Percentiles rank a stretch among this genome's conserved stretches.
Evolutionary conservation across 2,329 filamentous ascomycete genomes (phyloP).

Genomic region (Monilinia fructicola): DNA sequence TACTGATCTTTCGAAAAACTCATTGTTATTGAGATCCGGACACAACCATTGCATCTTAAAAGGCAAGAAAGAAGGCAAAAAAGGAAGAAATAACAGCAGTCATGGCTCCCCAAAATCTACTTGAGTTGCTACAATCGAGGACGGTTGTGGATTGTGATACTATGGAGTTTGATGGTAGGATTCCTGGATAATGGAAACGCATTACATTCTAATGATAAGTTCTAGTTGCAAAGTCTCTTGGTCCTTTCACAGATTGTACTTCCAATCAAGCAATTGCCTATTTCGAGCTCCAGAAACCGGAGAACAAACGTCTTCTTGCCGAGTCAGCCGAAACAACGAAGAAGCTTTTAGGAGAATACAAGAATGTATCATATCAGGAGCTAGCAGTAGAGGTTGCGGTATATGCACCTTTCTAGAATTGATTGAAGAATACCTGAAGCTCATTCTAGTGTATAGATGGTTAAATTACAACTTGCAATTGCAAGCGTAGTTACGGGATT

Average conservation of each 20-base stretch:
- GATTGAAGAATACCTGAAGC: not conserved
- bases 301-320: slow-evolving; percentile 44
- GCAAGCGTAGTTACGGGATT: slow-evolving; percentile 50
- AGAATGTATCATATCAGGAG: slow-evolving; percentile 45
- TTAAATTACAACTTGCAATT: slow-evolving; percentile 54
- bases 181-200: not conserved
- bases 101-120: slow-evolving; percentile 37
- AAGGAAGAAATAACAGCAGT: not conserved
- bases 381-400: slow-evolving; percentile 58
- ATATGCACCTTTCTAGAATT: slow-evolving; percentile 24
- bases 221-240: slow-evolving; percentile 47
- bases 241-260: slow-evolving; percentile 54
- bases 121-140: slow-evolving; percentile 47
- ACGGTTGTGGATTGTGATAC: slow-evolving; percentile 54
- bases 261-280: slow-evolving; percentile 57
- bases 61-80: too few species aligned
- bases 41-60: not conserved
- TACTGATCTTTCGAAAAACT: not conserved
- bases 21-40: not conserved
- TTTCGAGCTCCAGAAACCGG: slow-evolving; percentile 47
- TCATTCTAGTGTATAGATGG: slow-evolving; percentile 46
- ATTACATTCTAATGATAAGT: not conserved
- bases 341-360: slow-evolving; percentile 37
- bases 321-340: slow-evolving; percentile 43
- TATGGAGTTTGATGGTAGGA: slow-evolving; percentile 48